Percentiles rank a stretch among this genome's conserved stretches.
Conservation (phyloP, 1,284 basidiomycete species). For the Marasmius sp. region DNA sequence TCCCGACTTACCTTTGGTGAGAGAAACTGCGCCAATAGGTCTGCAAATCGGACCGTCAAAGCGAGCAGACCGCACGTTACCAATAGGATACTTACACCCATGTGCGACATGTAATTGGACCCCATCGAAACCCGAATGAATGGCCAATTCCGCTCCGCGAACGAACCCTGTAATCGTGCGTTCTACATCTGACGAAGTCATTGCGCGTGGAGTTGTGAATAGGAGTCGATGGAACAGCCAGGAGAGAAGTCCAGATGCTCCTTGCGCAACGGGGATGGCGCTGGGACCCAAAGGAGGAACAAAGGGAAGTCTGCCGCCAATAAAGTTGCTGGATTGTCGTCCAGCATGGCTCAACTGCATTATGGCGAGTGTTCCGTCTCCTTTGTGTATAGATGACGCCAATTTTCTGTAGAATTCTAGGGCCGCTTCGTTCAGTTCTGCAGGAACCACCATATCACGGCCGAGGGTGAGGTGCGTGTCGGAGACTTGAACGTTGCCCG, state of each 20-base stretch:
- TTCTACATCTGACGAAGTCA: constrained; percentile 64
- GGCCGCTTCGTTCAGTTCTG: constrained; percentile 36
- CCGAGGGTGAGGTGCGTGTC: constrained; percentile 75
- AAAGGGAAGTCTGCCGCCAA: constrained; percentile 67
- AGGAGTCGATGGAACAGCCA: constrained; percentile 46
- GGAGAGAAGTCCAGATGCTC: constrained; percentile 34
- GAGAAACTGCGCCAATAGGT: constrained; percentile 85
- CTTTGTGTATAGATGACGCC: constrained; percentile 50
- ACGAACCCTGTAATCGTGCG: constrained; percentile 69
- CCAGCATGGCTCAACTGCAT: constrained; percentile 90
- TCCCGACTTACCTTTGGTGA: constrained; percentile 61
- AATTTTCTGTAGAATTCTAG: constrained; percentile 53
- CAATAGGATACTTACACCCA: constrained; percentile 61
- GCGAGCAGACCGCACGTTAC: neutral
- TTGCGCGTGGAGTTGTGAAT: constrained; percentile 65
- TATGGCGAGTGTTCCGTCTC: constrained; percentile 46
- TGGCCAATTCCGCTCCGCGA: constrained; percentile 66
- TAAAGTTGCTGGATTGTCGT: constrained; percentile 77
- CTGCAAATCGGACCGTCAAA: constrained; percentile 31
- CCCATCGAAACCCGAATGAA: constrained; percentile 82
- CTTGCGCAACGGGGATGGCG: constrained; percentile 51
- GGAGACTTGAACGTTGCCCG: constrained; percentile 87
- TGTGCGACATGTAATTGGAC: constrained; percentile 88
- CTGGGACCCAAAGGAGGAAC: constrained; percentile 74
- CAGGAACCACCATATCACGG: constrained; percentile 74